These are phyloP conservation scores for Erysimum cheiri DNA, from an alignment of 441 rosid species.

Conservation along the genomic window DNA sequence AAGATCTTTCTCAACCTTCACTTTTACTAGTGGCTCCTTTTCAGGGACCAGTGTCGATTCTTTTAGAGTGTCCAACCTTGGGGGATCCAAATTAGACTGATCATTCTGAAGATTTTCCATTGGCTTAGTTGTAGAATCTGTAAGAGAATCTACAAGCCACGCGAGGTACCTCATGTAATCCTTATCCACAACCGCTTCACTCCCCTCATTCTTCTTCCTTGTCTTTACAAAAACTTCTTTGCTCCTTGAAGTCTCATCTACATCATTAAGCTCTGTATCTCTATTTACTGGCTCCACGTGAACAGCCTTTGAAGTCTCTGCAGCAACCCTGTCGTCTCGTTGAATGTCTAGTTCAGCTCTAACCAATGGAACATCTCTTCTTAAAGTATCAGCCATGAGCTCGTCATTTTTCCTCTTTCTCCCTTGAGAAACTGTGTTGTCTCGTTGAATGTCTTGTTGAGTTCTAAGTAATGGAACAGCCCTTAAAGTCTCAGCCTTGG, in stretches of 20 bases:
- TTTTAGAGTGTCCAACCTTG: background rate
- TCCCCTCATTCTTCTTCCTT: slow-evolving; percentile 27
- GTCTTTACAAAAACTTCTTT: background rate
- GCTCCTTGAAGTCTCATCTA: slow-evolving; percentile 24
- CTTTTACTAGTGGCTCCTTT: slow-evolving; percentile 1
- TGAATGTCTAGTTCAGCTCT: background rate
- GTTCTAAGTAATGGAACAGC: background rate
- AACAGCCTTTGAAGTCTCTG: slow-evolving; percentile 17
- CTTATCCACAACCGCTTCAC: slow-evolving; percentile 16
- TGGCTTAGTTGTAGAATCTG: slow-evolving; percentile 5
- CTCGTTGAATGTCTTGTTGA: slow-evolving; percentile 7
- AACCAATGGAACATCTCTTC: slow-evolving; percentile 2
- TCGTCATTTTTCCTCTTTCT: background rate
- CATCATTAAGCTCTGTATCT: slow-evolving; percentile 12
- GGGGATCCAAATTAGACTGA: background rate
- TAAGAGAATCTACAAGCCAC: slow-evolving; percentile 43
- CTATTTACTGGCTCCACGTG: background rate
- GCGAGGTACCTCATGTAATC: slow-evolving; percentile 39
- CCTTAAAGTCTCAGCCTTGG: background rate
- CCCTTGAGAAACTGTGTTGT: background rate
- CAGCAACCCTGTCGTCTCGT: background rate
- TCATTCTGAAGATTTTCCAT: background rate
- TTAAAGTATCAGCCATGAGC: background rate
- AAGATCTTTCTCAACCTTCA: slow-evolving; percentile 31
- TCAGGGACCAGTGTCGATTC: slow-evolving; percentile 12